These are phyloP conservation scores for Circinella umbellata DNA, from an alignment of 371 early-diverging fungal species.

Conservation along the genomic window DNA sequence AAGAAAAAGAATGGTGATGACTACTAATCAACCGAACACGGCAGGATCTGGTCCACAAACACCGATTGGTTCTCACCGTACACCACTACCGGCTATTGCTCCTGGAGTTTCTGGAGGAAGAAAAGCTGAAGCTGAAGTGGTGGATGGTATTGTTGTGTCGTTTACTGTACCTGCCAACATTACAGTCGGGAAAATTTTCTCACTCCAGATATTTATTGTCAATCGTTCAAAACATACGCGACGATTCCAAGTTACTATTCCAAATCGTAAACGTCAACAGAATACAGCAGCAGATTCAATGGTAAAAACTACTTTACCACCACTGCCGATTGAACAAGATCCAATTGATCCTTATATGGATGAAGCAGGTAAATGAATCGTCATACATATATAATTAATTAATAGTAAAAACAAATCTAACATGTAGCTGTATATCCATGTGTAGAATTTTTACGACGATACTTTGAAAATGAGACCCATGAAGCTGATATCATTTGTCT, in stretches of 20 bases:
- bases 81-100: conserved; percentile 3
- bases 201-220: conserved; percentile 74
- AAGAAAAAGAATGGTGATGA: conserved; percentile 23
- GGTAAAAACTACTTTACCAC: conserved; percentile 43
- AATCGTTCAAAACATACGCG: conserved; percentile 72
- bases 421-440: background rate
- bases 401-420: too few relatives aligned
- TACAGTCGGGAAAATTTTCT: conserved; percentile 67
- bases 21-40: background rate
- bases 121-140: conserved; percentile 30
- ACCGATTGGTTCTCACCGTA: background rate
- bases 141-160: conserved; percentile 69
- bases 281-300: conserved; percentile 32
- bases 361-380: conserved; percentile 48
- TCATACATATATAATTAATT: too few relatives aligned
- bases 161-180: conserved; percentile 57
- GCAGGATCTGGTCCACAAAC: conserved; percentile 11
- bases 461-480: conserved; percentile 68
- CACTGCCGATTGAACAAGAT: conserved; percentile 45
- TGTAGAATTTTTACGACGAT: conserved; percentile 62
- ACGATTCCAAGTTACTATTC: conserved; percentile 68
- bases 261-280: conserved; percentile 62
- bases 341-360: conserved; percentile 69
- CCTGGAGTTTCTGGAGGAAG: background rate
- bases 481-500: conserved; percentile 77